Evolutionary conservation across 108 stramenopile genomes (phyloP).

Genomic region (Epithemia pelagica): DNA sequence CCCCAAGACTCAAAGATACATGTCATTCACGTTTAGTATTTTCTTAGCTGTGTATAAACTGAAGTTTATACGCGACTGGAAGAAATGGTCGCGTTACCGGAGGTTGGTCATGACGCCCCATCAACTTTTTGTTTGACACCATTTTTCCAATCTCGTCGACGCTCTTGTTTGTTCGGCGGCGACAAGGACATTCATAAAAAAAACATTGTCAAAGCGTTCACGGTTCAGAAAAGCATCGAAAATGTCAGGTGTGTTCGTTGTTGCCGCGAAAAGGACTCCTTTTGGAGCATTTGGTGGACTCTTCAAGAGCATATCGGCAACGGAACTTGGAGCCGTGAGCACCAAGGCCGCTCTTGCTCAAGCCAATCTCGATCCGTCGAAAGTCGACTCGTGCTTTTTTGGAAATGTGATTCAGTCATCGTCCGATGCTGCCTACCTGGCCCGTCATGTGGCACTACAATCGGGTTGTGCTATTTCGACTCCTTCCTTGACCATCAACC

Average conservation of each 20-base stretch:
- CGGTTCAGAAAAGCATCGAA: too few species aligned
- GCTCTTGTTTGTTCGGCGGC: too few species aligned
- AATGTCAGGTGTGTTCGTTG: conserved; percentile 62
- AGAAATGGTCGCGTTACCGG: too few species aligned
- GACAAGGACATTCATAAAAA: too few species aligned
- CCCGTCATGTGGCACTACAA: conserved; percentile 89
- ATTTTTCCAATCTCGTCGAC: too few species aligned
- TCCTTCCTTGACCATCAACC: conserved; percentile 94
- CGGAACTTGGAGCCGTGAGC: conserved; percentile 65
- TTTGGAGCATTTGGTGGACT: conserved; percentile 96
- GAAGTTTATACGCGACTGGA: too few species aligned
- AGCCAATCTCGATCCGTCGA: conserved; percentile 57
- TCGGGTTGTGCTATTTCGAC: conserved; percentile 59
- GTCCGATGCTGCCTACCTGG: conserved; percentile 89
- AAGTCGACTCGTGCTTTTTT: conserved; percentile 83
- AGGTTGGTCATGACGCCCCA: too few species aligned
- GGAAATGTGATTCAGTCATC: conserved; percentile 95
- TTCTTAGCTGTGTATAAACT: too few species aligned
- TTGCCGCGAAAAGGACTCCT: conserved; percentile 98
- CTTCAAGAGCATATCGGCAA: conserved; percentile 72
- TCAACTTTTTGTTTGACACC: too few species aligned
- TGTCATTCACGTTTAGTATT: too few species aligned
- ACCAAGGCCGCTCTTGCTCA: conserved; percentile 72
- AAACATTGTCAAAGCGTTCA: too few species aligned
- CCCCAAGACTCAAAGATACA: too few species aligned